Evolutionary conservation across 441 rosid species (phyloP).

Genomic region (Corymbia citriodora): DNA sequence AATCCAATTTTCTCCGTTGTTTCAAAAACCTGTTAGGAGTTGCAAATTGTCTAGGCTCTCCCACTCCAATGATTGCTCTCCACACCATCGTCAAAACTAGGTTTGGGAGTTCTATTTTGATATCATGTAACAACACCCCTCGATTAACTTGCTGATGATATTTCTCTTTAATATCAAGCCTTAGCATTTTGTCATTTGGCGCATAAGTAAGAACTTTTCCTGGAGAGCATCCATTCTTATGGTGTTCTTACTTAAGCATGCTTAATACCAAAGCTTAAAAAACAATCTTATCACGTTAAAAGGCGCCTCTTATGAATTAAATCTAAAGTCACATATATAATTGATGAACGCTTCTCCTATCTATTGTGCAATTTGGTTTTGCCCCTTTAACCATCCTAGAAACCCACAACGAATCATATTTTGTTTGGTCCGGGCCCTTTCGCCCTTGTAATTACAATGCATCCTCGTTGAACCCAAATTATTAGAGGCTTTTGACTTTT

Average conservation of each 20-base stretch:
- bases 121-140: not conserved
- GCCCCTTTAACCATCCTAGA: not conserved
- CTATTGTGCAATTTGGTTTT: not conserved
- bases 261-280: not conserved
- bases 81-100: not conserved
- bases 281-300: not conserved
- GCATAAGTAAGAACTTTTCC: not conserved
- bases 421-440: fast-evolving
- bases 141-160: fast-evolving
- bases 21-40: not conserved
- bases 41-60: not conserved
- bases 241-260: not conserved
- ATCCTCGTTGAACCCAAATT: not conserved
- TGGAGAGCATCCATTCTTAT: not conserved
- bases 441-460: not conserved
- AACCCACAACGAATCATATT: not conserved
- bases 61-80: not conserved
- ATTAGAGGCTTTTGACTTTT: not conserved
- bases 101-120: not conserved
- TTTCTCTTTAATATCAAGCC: not conserved
- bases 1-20: not conserved
- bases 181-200: not conserved
- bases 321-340: not conserved
- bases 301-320: not conserved
- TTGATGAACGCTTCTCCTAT: not conserved